A percentile compares a stretch with the other conserved stretches of the same genome.
Conservation (phyloP, 2,329 filamentous ascomycete species). For the Aspergillus novofumigatus region DNA sequence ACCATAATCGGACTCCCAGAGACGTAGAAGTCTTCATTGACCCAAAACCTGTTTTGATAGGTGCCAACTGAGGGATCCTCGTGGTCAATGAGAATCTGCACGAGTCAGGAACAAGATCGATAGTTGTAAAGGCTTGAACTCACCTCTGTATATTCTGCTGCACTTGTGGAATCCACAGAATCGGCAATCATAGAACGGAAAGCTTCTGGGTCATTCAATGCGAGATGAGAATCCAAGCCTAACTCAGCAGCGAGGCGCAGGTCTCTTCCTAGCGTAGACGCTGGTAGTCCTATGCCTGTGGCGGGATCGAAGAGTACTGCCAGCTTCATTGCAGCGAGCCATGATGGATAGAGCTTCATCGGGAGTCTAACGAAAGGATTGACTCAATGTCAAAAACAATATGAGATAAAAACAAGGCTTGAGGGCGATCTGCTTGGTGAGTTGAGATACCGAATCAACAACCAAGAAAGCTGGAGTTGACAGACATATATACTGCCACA, state of each 20-base stretch:
- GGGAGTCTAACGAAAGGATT: neutral
- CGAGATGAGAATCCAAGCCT: slow-evolving; percentile 14
- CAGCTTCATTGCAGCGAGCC: neutral
- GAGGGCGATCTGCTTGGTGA: too few relatives aligned
- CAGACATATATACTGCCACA: neutral
- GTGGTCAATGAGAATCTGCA: slow-evolving; percentile 31
- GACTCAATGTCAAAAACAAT: neutral
- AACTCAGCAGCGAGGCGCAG: slow-evolving; percentile 17
- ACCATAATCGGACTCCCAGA: slow-evolving; percentile 51
- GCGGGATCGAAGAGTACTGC: slow-evolving; percentile 9
- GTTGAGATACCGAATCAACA: too few relatives aligned
- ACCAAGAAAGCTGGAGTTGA: neutral
- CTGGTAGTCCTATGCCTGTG: slow-evolving; percentile 12
- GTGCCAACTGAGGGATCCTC: slow-evolving; percentile 39
- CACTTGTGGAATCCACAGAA: neutral
- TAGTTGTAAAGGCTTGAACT: neutral
- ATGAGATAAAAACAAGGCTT: neutral
- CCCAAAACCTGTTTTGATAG: slow-evolving; percentile 54
- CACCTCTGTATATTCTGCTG: slow-evolving; percentile 17
- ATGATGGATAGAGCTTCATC: neutral
- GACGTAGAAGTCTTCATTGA: slow-evolving; percentile 52
- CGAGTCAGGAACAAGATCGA: neutral
- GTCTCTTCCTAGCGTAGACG: slow-evolving; percentile 11
- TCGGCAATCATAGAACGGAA: slow-evolving; percentile 11
- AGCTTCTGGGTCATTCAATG: slow-evolving; percentile 8